Evolutionary conservation across 2,329 filamentous ascomycete genomes (phyloP).

Genomic region (Colletotrichum tanaceti): DNA sequence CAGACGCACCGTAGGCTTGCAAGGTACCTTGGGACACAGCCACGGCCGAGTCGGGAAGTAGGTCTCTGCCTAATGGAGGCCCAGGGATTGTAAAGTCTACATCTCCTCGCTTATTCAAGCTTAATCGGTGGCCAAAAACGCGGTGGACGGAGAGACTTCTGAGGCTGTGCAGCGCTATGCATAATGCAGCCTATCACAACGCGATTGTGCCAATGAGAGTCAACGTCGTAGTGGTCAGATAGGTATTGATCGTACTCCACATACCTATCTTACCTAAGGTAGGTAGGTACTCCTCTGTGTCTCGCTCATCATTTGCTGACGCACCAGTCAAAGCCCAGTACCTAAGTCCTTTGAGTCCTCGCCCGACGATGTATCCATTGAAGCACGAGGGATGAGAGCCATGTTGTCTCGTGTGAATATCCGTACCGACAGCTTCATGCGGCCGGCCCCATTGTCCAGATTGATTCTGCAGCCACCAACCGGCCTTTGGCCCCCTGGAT

Average conservation of each 20-base stretch:
- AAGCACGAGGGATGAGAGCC: background rate
- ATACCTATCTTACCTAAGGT: too few relatives aligned
- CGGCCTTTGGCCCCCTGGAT: conserved; percentile 12
- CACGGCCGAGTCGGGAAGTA: background rate
- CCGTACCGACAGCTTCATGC: background rate
- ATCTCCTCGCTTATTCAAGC: conserved; percentile 21
- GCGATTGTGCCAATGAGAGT: background rate
- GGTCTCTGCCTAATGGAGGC: conserved; percentile 17
- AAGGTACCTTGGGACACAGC: conserved; percentile 13
- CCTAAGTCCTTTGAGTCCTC: background rate
- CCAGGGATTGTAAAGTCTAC: background rate
- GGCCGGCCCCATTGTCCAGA: background rate
- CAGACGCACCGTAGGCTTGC: background rate
- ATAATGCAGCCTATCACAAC: background rate
- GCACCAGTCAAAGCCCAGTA: background rate
- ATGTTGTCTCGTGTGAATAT: background rate
- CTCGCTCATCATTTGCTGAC: background rate
- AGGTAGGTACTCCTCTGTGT: background rate
- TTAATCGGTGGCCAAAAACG: conserved; percentile 9
- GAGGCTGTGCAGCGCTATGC: background rate
- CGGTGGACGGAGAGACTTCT: background rate
- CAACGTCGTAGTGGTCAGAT: background rate
- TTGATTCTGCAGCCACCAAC: conserved; percentile 8
- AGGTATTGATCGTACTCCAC: background rate
- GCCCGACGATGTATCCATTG: too few relatives aligned